Percentiles rank a stretch among this genome's conserved stretches.
Evolutionary conservation across 73 alveolate species (phyloP).

Genomic region (Symbiodinium pilosum): DNA sequence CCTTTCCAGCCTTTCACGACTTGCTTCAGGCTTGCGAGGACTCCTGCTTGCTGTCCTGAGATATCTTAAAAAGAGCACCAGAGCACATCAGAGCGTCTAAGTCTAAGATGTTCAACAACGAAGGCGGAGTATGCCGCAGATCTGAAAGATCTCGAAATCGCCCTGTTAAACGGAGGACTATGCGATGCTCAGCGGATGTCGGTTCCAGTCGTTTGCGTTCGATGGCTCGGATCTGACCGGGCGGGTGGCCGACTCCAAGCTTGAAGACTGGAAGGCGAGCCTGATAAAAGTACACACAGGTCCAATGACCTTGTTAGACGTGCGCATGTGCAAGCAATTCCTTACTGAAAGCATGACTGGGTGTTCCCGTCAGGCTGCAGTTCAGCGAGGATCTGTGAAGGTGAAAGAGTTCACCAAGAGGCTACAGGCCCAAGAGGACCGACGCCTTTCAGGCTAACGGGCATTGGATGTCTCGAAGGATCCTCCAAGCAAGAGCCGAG

Average conservation of each 20-base stretch:
- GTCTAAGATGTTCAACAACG: neutral
- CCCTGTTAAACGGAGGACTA: conserved; percentile 29
- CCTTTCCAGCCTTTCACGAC: conserved; percentile 46
- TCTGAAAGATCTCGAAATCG: neutral
- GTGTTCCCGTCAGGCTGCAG: neutral
- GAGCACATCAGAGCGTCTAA: too few relatives aligned
- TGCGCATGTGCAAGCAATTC: too few relatives aligned
- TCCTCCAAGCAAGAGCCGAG: too few relatives aligned
- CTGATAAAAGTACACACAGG: too few relatives aligned
- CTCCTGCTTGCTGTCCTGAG: neutral
- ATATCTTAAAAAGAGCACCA: too few relatives aligned
- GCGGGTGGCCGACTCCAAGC: neutral
- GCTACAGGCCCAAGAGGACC: conserved; percentile 2
- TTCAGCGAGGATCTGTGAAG: neutral
- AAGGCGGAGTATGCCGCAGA: neutral
- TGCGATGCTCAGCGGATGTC: conserved; percentile 78
- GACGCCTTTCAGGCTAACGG: too few relatives aligned
- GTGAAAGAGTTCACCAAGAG: neutral
- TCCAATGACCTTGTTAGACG: too few relatives aligned
- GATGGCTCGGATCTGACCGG: conserved; percentile 1
- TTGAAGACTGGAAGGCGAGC: neutral
- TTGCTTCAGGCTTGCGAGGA: conserved; percentile 63
- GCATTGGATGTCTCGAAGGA: too few relatives aligned
- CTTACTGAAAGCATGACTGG: too few relatives aligned
- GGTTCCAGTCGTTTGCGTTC: conserved; percentile 60